Percentiles rank a stretch among this genome's conserved stretches.
Evolutionary conservation across 2,329 filamentous ascomycete genomes (phyloP).

Genomic region (Pseudogymnoascus sp.): DNA sequence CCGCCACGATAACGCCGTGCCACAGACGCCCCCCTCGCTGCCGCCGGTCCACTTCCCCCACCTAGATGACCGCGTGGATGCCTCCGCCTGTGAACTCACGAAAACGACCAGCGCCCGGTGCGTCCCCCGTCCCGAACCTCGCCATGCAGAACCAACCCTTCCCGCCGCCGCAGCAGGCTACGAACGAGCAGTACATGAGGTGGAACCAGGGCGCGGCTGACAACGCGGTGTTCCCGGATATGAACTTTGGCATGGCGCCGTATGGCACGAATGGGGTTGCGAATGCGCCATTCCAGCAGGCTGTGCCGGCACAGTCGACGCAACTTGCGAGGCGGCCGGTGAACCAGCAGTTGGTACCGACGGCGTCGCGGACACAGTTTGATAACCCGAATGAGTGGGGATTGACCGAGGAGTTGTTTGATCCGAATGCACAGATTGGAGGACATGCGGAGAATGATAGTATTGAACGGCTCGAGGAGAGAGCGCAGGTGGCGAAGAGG

Average conservation of each 20-base stretch:
- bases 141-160: slow-evolving; percentile 43
- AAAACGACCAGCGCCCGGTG: slow-evolving; percentile 68
- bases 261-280: slow-evolving; percentile 16
- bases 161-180: slow-evolving; percentile 34
- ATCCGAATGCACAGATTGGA: slow-evolving; percentile 30
- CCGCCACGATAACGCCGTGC: slow-evolving; percentile 1
- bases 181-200: slow-evolving; percentile 44
- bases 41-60: slow-evolving; percentile 19
- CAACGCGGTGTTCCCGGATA: slow-evolving; percentile 27
- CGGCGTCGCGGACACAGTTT: slow-evolving; percentile 20
- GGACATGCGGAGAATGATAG: slow-evolving; percentile 53
- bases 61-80: slow-evolving; percentile 13
- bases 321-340: slow-evolving; percentile 27
- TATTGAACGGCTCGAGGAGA: slow-evolving; percentile 69
- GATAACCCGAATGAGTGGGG: slow-evolving; percentile 31
- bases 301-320: slow-evolving; percentile 19
- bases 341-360: slow-evolving; percentile 25
- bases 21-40: not conserved
- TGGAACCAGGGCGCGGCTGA: slow-evolving; percentile 37
- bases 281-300: slow-evolving; percentile 21
- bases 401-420: slow-evolving; percentile 30
- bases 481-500: slow-evolving; percentile 71
- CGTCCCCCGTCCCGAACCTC: slow-evolving; percentile 51
- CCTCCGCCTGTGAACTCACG: slow-evolving; percentile 41
- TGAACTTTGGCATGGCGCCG: slow-evolving; percentile 23